Evolutionary conservation across 106 monocot genomes (phyloP), one percentile per base, ranked within the genome.

Genomic region (Triglochin maritima): DNA sequence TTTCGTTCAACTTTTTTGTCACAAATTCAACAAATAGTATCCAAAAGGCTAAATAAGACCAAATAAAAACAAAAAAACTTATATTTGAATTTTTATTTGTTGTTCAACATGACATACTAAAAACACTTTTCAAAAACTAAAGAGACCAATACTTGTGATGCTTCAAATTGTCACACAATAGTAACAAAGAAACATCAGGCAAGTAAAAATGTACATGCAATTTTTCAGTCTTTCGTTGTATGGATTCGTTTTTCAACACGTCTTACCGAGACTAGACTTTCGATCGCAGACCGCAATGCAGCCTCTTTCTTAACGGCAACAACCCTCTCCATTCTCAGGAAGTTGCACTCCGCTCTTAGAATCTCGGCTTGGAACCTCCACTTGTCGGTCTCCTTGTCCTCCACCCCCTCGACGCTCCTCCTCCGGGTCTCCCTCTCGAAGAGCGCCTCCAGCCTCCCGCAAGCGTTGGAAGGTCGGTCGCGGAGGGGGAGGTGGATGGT

Each of bases 281-380:
- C 71, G 48, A 85, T 41, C 51, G 82, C 82, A 44, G 80, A 89
- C 9, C 70, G 70, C 13, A 88, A 29, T 5, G 75, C 64, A 14
- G 76, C 50, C 57, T 76, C 82, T 75, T 87, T 80, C 63, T 73
- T 63, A 14, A 76, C 49, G 50, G 91, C 82, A 17, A 79, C 69
- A 46, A 77, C 82, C 5, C 80, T 49, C 67, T 92, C 87, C 81
- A 77, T 72, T 62, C 82, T 53, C 16, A 92, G 50, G 67, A 81
- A 79, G 56, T 77, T 74, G 76, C 92, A 87, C 72, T 92, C 84
- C 7, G 78, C 82, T 1, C 92, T 73, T 52, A 92, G 85, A 11
- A 82, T 69, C 76, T 91, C 87, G 14, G 78, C 87, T 66, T 87
- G 74, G 60, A 84, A 46, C 58, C 72, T 59, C 84, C 91, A 87